These are phyloP conservation scores for Globisporangium echinulatum DNA, from an alignment of 352 stramenopile species.

Conservation along the genomic window DNA sequence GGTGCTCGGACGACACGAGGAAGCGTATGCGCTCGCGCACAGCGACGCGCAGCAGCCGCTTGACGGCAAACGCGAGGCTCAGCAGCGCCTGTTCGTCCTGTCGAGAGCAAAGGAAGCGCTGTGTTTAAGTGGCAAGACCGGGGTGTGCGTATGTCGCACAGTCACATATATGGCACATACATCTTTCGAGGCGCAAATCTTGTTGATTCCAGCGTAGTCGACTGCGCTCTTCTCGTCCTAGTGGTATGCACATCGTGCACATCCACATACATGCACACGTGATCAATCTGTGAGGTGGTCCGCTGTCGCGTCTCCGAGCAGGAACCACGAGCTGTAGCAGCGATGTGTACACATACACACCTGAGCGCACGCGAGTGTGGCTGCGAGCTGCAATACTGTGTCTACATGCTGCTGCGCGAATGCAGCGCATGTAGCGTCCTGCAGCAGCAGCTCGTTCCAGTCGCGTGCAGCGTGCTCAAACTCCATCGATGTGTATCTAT, in stretches of 20 bases:
- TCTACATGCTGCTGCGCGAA: constrained; percentile 25
- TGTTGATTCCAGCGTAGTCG: too few relatives aligned
- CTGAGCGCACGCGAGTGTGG: constrained; percentile 22
- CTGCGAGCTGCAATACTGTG: constrained; percentile 23
- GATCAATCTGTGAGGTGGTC: too few relatives aligned
- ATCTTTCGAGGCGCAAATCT: too few relatives aligned
- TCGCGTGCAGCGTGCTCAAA: constrained; percentile 28
- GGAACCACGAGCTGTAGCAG: not conserved
- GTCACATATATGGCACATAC: too few relatives aligned
- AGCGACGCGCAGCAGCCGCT: constrained; percentile 34
- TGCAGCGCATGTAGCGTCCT: constrained; percentile 11
- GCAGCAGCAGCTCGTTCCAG: constrained; percentile 41
- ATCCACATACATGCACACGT: too few relatives aligned
- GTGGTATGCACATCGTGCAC: too few relatives aligned
- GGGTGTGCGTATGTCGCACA: too few relatives aligned
- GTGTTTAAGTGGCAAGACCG: too few relatives aligned
- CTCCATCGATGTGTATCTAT: constrained; percentile 4
- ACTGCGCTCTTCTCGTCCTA: too few relatives aligned
- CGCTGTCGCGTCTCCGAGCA: too few relatives aligned
- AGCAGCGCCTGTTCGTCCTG: constrained; percentile 40
- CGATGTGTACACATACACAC: not conserved
- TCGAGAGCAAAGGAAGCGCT: not conserved
- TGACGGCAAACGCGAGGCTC: constrained; percentile 26
- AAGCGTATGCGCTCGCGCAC: constrained; percentile 49
- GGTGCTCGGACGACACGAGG: constrained; percentile 22